Evolutionary conservation across 768 basidiomycete species (phyloP), one percentile per base, ranked within the genome.

Genomic region (Boletus rubescentipes): DNA sequence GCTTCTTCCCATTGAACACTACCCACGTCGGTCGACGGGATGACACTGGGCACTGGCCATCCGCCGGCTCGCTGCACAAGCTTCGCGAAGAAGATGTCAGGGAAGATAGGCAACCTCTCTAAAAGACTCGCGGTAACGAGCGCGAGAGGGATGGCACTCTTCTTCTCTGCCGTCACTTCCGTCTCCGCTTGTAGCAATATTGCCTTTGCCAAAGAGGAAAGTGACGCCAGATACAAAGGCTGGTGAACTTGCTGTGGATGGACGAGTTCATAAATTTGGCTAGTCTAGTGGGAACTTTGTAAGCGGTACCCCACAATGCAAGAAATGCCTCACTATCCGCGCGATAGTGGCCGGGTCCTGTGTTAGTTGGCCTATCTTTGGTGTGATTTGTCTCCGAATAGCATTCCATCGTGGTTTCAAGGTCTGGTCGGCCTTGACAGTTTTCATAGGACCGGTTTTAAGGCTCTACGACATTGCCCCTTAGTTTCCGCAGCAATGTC

Each of bases 171-270:
- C 2, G 89, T 84, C 9, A 96, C 91, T 70, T 98, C 96, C 0
- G 86, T 89, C 74, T 97, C 94, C 16, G 94, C 94, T 73, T 98
- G 96, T 32, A 90, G 78, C 40, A 98, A 79, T 55, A 98, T 86
- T 16, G 85, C 77, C 67, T 98, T 98, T 43, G 92, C 77, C 37
- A 98, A 81, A n/a, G 93, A 88, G 20, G 91, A 94, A 41, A 95
- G 81, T 20, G 88, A 78, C 46, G 92, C 90, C 43, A 77, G 69
- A 67, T 93, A 95, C 49, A 89, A 73, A n/a, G 67, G 59, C 12
- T 69, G 65, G 50, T 66, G 60, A 0, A 59, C 61, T 18, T 64
- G 63, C 12, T 61, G 55, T 11, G 77, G 72, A 23, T 61, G 55
- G 40, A 83, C 60, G 29, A 80, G 65, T n/a, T 73, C 71, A 39